phyloP scores from a whole-genome alignment of 768 basidiomycete species.

The Pleurotus pulmonarius region DNA sequence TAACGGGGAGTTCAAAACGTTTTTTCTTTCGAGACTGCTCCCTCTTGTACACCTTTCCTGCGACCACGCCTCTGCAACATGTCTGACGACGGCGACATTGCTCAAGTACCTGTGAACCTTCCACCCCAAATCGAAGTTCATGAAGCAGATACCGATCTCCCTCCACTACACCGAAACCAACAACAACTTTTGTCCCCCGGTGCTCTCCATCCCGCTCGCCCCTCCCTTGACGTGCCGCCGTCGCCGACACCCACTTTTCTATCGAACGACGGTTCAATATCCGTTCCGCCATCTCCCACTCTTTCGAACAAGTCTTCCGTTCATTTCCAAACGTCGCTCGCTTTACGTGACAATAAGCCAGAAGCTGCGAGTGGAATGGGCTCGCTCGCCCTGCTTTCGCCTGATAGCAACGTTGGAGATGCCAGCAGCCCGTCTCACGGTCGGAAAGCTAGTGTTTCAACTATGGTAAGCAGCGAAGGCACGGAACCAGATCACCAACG shows the following conservation, averaged over 20 bases:
- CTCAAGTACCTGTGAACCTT: slow-evolving; percentile 2
- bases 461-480: slow-evolving; percentile 45
- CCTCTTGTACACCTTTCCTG: background rate
- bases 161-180: background rate
- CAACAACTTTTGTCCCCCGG: slow-evolving; percentile 3
- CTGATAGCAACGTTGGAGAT: slow-evolving; percentile 21
- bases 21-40: background rate
- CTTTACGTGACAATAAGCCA: slow-evolving; percentile 67
- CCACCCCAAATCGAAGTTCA: slow-evolving; percentile 6
- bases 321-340: slow-evolving; percentile 52
- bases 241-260: slow-evolving; percentile 21
- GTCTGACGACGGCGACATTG: background rate
- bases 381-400: slow-evolving; percentile 47
- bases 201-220: slow-evolving; percentile 12
- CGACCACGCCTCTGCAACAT: background rate
- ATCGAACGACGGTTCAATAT: slow-evolving; percentile 36
- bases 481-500: slow-evolving; percentile 46
- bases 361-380: slow-evolving; percentile 49
- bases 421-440: slow-evolving; percentile 29
- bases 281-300: slow-evolving; percentile 70
- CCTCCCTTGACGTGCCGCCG: slow-evolving; percentile 23
- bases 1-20: too few species aligned
- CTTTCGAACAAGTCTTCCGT: slow-evolving; percentile 63
- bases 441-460: slow-evolving; percentile 58
- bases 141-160: background rate